Evolutionary conservation across 192 early-diverging fungal species (phyloP).

Genomic region (Pilobolus umbonatus): DNA sequence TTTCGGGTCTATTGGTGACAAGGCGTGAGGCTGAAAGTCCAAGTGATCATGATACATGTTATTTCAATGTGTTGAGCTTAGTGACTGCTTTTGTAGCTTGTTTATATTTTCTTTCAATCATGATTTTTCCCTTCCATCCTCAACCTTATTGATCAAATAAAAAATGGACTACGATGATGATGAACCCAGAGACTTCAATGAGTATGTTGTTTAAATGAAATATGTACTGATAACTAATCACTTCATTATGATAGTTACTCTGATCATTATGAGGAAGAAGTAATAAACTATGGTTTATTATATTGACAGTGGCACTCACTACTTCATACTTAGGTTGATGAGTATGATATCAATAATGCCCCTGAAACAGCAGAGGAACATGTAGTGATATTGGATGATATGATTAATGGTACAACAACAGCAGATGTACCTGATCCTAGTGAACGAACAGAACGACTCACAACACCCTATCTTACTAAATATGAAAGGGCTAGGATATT

Average conservation of each 20-base stretch:
- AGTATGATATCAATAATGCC: too few species aligned
- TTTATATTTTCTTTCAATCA: too few species aligned
- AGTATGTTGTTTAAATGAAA: not conserved
- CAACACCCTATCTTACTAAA: slow-evolving; percentile 98
- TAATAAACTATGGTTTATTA: not conserved
- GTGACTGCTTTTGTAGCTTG: too few species aligned
- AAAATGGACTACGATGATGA: slow-evolving; percentile 17
- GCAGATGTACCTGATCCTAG: not conserved
- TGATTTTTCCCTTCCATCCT: too few species aligned
- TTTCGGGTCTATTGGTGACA: too few species aligned
- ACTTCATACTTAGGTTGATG: not conserved
- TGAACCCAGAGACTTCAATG: slow-evolving; percentile 8
- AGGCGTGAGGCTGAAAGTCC: too few species aligned
- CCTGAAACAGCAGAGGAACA: not conserved
- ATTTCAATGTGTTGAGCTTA: too few species aligned
- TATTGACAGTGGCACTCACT: too few species aligned
- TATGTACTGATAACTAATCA: not conserved
- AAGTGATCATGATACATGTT: too few species aligned
- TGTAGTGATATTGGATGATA: slow-evolving; percentile 3
- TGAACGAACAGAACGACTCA: slow-evolving; percentile 72
- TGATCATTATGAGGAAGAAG: not conserved
- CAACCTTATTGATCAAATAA: too few species aligned
- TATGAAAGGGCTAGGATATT: slow-evolving; percentile 90
- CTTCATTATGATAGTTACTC: not conserved
- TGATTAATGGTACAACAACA: not conserved